phyloP scores from a whole-genome alignment of 129 eudicot genomes.

The Apium graveolens region DNA sequence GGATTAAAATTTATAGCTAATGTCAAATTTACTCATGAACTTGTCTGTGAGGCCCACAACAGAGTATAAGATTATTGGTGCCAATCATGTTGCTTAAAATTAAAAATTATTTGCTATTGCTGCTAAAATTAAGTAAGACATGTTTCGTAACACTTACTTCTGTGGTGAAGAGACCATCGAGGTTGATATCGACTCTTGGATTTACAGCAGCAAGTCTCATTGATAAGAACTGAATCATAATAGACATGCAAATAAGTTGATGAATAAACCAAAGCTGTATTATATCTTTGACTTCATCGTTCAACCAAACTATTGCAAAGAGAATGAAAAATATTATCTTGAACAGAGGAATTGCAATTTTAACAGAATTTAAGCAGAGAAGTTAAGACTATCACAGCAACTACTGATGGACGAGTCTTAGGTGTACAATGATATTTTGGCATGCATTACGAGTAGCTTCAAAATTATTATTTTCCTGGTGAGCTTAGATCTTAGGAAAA shows the following conservation, averaged over 20 bases:
- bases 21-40: neutral
- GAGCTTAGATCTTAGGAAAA: neutral
- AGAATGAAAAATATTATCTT: neutral
- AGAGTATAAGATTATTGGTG: neutral
- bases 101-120: neutral
- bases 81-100: neutral
- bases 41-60: neutral
- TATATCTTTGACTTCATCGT: neutral
- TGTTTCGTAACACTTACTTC: constrained; percentile 46
- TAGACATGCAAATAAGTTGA: constrained; percentile 10
- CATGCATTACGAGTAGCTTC: neutral
- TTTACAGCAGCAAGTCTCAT: constrained; percentile 97
- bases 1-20: too few relatives aligned
- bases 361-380: neutral
- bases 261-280: constrained; percentile 1
- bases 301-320: neutral
- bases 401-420: neutral
- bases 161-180: constrained; percentile 60
- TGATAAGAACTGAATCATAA: constrained; percentile 61
- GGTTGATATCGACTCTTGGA: constrained; percentile 80
- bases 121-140: constrained; percentile 10
- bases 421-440: neutral
- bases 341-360: neutral
- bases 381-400: neutral
- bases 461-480: neutral